Evolutionary conservation across 2,329 filamentous ascomycete genomes (phyloP), one percentile per base, ranked within the genome.

Genomic region (Monilinia fructigena): DNA sequence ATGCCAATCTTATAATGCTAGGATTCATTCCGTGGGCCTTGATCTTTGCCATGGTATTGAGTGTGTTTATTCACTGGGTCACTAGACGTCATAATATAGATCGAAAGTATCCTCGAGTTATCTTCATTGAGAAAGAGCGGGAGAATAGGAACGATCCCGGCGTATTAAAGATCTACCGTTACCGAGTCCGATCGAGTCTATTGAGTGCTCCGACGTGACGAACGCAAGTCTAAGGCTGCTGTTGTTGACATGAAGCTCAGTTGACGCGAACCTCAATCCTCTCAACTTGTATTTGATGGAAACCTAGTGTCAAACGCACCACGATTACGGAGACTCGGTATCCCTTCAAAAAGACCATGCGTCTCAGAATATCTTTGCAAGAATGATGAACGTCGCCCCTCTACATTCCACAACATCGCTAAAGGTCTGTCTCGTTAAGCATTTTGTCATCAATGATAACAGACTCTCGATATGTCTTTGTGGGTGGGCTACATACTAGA

Each of bases 1-100:
- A 72, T 65, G 65, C 71, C 3, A 75, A 77, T 67, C 40, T 77
- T 48, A 73, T 79, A 8, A 71, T 79, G 68, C 68, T 80, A 38
- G 76, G 69, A 7, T 73, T 76, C 28, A 68, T 78, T 26, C 78
- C 78, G 1, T 77, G 74, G 75, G 75, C 77, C 3, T 68, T 76
- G 28, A 79, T 73, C 60, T 54, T 70, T 7, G 77, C 77, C n/a
- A 79, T 80, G 78, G 40, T 74, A 7, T 61, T 67, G 35, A 78
- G 77, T 69, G 68, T 74, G 6, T 65, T 60, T 20, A 67, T 74
- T 6, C 76, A 78, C 70, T 69, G 73, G 71, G 42, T 66, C 7
- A 20, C 35, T 16, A 60, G 50, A 18, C 52, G 26, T 31, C 16
- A 55, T 38, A 28, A 23, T 26, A 56, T 20, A 55, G 14, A 18